These are phyloP conservation scores for Elongisporangium senticosum DNA, from an alignment of 352 stramenopile genomes.

Conservation along the genomic window DNA sequence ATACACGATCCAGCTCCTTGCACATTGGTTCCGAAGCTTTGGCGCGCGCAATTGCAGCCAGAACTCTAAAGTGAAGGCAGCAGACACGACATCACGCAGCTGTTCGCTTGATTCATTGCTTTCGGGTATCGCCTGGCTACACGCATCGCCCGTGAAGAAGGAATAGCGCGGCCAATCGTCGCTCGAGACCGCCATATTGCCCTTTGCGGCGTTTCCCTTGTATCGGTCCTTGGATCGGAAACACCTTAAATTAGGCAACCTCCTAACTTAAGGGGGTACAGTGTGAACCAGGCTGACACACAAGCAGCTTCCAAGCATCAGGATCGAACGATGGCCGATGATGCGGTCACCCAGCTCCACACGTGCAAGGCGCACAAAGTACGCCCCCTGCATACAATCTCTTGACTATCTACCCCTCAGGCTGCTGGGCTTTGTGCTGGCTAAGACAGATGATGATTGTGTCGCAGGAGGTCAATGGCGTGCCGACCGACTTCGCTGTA, in stretches of 20 bases:
- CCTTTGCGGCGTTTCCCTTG: not conserved
- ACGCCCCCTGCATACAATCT: not conserved
- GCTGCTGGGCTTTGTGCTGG: not conserved
- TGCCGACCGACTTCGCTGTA: constrained; percentile 63
- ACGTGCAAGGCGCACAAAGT: not conserved
- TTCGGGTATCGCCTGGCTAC: constrained; percentile 3
- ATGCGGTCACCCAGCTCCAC: not conserved
- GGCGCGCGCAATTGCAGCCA: constrained; percentile 27
- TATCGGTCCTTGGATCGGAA: not conserved
- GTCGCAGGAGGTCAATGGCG: constrained; percentile 64
- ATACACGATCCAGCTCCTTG: constrained; percentile 24
- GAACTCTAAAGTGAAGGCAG: constrained; percentile 21
- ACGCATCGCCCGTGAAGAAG: constrained; percentile 13
- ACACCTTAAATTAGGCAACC: not conserved
- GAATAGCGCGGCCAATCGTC: constrained; percentile 35
- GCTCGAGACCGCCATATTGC: constrained; percentile 25
- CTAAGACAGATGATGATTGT: not conserved
- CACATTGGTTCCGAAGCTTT: not conserved
- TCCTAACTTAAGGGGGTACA: not conserved
- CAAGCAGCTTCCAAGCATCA: not conserved
- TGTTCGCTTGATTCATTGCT: not conserved
- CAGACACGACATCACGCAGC: constrained; percentile 2
- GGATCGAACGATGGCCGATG: not conserved
- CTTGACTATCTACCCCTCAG: not conserved
- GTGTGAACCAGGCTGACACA: no score